Percentiles rank a stretch among this genome's conserved stretches.
These are phyloP conservation scores for Fusarium sp. DNA, from an alignment of 2,329 filamentous ascomycete genomes.

Conservation along the genomic window DNA sequence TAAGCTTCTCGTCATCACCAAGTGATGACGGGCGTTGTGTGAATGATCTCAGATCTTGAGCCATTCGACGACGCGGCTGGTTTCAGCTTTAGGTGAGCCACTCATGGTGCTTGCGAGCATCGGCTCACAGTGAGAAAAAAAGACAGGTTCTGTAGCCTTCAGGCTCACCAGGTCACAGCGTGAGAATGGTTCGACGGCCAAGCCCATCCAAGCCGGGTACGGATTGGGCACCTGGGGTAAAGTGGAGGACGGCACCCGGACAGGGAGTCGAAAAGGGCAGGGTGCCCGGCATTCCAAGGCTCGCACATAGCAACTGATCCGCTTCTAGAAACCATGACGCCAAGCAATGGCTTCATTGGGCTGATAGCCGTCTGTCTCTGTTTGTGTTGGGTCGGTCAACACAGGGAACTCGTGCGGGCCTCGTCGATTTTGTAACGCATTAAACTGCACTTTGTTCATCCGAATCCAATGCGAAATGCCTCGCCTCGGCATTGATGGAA, in stretches of 20 bases:
- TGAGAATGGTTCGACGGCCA: slow-evolving; percentile 40
- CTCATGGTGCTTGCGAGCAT: slow-evolving; percentile 28
- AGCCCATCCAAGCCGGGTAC: slow-evolving; percentile 30
- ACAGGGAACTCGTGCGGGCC: slow-evolving; percentile 5
- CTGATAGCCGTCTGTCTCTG: slow-evolving; percentile 5
- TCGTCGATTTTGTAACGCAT: slow-evolving; percentile 23
- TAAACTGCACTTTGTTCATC: slow-evolving; percentile 12
- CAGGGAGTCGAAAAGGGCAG: slow-evolving; percentile 29
- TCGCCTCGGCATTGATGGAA: slow-evolving; percentile 20
- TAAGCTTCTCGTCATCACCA: slow-evolving; percentile 20
- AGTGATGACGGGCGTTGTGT: slow-evolving; percentile 6
- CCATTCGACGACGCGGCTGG: slow-evolving; percentile 31
- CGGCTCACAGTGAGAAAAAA: slow-evolving; percentile 12
- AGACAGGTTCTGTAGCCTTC: slow-evolving; percentile 16
- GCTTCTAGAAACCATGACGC: slow-evolving; percentile 37
- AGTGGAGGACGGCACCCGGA: slow-evolving; percentile 33
- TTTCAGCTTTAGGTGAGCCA: slow-evolving; percentile 45
- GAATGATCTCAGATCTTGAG: slow-evolving; percentile 32
- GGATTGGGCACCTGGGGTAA: slow-evolving; percentile 43
- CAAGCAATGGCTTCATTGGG: slow-evolving; percentile 18
- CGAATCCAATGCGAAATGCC: slow-evolving; percentile 19
- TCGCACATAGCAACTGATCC: slow-evolving; percentile 21
- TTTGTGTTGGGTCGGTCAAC: slow-evolving; percentile 1
- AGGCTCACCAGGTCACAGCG: slow-evolving; percentile 13
- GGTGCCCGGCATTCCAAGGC: slow-evolving; percentile 34